Conservation (phyloP, 2,329 filamentous ascomycete species). For the Beauveria rudraprayagi region DNA sequence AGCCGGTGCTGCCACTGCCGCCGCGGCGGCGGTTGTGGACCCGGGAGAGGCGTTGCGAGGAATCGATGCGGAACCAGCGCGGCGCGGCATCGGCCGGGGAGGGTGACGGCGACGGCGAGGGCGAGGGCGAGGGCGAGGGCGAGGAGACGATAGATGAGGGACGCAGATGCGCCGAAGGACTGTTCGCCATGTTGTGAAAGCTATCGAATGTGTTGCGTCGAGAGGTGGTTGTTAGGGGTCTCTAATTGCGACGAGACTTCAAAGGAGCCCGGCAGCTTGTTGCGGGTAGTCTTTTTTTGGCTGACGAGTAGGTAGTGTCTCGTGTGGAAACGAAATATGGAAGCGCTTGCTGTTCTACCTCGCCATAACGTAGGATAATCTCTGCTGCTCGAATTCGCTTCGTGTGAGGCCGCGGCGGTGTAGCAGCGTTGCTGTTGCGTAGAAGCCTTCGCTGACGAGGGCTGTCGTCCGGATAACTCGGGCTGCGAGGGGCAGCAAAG, state of each 20-base stretch:
- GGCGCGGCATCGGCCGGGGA: slow-evolving; percentile 21
- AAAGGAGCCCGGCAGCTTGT: neutral
- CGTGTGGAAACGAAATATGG: neutral
- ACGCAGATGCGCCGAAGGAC: slow-evolving; percentile 11
- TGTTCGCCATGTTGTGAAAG: slow-evolving; percentile 32
- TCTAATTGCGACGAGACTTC: neutral
- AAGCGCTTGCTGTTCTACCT: neutral
- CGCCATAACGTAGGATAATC: neutral
- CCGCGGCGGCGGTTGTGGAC: neutral
- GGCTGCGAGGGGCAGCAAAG: neutral
- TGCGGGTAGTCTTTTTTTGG: neutral
- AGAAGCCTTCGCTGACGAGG: too few relatives aligned
- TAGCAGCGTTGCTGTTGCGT: neutral
- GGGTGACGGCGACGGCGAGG: slow-evolving; percentile 19
- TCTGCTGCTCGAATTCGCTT: neutral
- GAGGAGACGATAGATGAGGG: slow-evolving; percentile 24
- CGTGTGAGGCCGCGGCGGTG: neutral
- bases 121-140: slow-evolving; percentile 20
- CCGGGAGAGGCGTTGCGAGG: slow-evolving; percentile 33
- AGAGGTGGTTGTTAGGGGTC: neutral
- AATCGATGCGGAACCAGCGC: slow-evolving; percentile 28
- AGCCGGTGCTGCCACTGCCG: neutral
- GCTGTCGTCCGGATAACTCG: neutral
- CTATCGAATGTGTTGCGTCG: neutral
- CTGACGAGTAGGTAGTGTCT: too few relatives aligned